Percentiles rank a stretch among this genome's conserved stretches.
These are phyloP conservation scores for Peronosclerospora sorghi DNA, from an alignment of 352 stramenopile genomes.

Conservation along the genomic window DNA sequence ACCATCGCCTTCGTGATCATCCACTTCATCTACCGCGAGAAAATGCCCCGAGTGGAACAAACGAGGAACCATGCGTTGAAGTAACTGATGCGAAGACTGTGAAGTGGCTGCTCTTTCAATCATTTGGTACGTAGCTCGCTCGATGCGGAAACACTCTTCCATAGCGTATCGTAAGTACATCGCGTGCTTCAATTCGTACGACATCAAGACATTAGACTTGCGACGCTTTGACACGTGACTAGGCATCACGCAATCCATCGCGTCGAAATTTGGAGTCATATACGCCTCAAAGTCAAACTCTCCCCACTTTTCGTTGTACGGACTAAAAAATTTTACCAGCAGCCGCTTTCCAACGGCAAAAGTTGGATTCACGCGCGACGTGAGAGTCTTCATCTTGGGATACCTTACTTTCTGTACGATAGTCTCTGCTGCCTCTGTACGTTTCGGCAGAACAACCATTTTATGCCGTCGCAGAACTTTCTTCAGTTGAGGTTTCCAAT, in stretches of 20 bases:
- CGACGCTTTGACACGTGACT: slow-evolving; percentile 24
- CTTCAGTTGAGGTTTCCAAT: slow-evolving; percentile 48
- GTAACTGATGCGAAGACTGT: slow-evolving; percentile 1
- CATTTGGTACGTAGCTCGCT: slow-evolving; percentile 48
- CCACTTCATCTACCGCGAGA: slow-evolving; percentile 46
- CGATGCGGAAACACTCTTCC: slow-evolving; percentile 68
- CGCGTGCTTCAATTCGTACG: slow-evolving; percentile 37
- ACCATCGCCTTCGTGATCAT: slow-evolving; percentile 53
- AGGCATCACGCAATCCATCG: slow-evolving; percentile 2
- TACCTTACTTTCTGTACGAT: slow-evolving; percentile 18
- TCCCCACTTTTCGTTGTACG: slow-evolving; percentile 75
- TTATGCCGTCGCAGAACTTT: slow-evolving; percentile 45
- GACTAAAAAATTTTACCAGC: slow-evolving; percentile 77
- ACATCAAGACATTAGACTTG: slow-evolving; percentile 29
- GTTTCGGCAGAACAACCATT: slow-evolving; percentile 11
- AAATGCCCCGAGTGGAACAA: slow-evolving; percentile 45
- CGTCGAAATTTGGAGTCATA: slow-evolving; percentile 41
- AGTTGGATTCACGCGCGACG: slow-evolving; percentile 66
- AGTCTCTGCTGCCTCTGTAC: slow-evolving; percentile 3
- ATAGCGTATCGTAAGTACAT: slow-evolving; percentile 62
- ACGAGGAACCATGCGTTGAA: slow-evolving; percentile 33
- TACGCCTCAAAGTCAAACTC: slow-evolving; percentile 67
- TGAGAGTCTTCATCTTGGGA: slow-evolving; percentile 46
- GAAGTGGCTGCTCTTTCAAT: slow-evolving; percentile 15
- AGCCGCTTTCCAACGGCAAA: slow-evolving; percentile 51